Evolutionary conservation across 2,329 filamentous ascomycete species (phyloP).

Genomic region (Arachnomyces sp.): DNA sequence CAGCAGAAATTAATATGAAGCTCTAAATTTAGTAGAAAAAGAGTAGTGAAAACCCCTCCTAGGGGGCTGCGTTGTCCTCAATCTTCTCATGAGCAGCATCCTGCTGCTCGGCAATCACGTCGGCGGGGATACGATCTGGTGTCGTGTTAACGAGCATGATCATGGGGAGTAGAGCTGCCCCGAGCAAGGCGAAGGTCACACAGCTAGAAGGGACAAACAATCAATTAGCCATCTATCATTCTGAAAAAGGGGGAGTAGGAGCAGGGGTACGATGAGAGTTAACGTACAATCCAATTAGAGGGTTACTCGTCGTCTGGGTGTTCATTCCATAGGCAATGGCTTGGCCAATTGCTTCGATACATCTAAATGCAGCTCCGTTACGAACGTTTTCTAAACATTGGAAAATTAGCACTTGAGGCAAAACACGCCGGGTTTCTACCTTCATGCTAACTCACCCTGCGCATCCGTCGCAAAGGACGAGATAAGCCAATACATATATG

Average conservation of each 20-base stretch:
- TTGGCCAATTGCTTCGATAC: conserved; percentile 34
- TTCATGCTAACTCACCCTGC: conserved; percentile 20
- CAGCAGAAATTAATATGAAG: too few species aligned
- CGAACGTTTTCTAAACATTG: conserved; percentile 30
- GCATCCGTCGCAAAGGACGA: conserved; percentile 37
- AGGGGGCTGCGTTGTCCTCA: too few species aligned
- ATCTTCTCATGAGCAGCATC: conserved; percentile 10
- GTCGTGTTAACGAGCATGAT: conserved; percentile 32
- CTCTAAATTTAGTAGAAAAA: too few species aligned
- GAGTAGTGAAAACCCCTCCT: too few species aligned
- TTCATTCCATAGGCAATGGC: conserved; percentile 37
- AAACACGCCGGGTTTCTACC: background rate
- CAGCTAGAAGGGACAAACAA: conserved; percentile 26
- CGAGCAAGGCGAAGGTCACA: conserved; percentile 33
- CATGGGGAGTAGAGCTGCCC: conserved; percentile 29
- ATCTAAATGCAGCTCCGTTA: conserved; percentile 35
- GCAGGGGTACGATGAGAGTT: background rate
- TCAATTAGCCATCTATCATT: conserved; percentile 4
- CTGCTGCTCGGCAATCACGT: conserved; percentile 30
- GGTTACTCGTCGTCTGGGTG: conserved; percentile 30
- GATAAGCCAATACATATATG: conserved; percentile 39
- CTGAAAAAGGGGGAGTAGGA: background rate
- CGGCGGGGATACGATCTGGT: conserved; percentile 33
- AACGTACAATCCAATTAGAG: conserved; percentile 34
- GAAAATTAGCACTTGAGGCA: conserved; percentile 5